Evolutionary conservation across 345 rosid species (phyloP).

Genomic region (Passiflora organensis): DNA sequence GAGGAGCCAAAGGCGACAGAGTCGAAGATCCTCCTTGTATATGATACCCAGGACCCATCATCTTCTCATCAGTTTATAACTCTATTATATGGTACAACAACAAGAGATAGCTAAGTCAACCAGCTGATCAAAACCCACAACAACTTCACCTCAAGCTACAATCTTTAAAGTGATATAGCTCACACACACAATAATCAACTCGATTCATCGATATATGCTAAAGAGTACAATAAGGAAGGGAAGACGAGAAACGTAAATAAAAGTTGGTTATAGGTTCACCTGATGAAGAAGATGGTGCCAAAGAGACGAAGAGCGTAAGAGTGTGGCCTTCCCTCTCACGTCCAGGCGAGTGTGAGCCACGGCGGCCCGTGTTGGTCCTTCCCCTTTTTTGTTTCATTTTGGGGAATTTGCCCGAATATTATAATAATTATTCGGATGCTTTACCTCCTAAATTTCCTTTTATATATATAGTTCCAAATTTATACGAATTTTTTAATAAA

Average conservation of each 20-base stretch:
- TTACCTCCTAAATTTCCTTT: too few relatives aligned
- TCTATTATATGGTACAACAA: not conserved
- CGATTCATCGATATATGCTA: not conserved
- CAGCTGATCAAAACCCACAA: conserved; percentile 15
- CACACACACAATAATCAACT: not conserved
- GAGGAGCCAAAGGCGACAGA: conserved; percentile 56
- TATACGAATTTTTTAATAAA: too few relatives aligned
- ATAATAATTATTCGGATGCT: too few relatives aligned
- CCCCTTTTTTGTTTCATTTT: too few relatives aligned
- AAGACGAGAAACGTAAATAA: not conserved
- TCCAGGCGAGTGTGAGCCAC: not conserved
- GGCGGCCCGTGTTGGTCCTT: too few relatives aligned
- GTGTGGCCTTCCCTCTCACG: not conserved
- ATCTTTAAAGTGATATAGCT: not conserved
- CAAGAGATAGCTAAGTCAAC: not conserved
- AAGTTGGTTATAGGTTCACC: not conserved
- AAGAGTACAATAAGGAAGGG: not conserved
- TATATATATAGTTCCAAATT: too few relatives aligned
- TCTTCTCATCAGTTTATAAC: conserved; percentile 14
- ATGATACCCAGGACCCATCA: conserved; percentile 38
- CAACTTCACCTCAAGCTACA: not conserved
- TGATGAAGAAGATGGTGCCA: not conserved
- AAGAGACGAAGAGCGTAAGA: not conserved
- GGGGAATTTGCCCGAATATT: too few relatives aligned
- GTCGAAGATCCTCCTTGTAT: conserved; percentile 39